phyloP scores from a whole-genome alignment of 2,329 filamentous ascomycete species.

The Sphaerulina musiva region DNA sequence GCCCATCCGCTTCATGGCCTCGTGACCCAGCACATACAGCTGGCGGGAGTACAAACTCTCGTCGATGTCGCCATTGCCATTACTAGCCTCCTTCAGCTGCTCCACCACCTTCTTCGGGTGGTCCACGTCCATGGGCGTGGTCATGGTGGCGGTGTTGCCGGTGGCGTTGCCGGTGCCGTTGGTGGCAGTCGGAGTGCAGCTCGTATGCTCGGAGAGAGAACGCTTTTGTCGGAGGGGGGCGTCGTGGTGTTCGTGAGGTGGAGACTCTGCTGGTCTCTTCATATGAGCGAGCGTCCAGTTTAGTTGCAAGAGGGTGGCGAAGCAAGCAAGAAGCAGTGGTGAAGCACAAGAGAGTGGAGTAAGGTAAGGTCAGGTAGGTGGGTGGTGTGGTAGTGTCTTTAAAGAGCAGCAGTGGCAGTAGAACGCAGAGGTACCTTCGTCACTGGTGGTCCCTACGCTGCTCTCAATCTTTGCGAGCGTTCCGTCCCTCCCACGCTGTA shows the following conservation, averaged over 20 bases:
- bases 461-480: too few species aligned
- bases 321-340: background rate
- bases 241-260: constrained; percentile 13
- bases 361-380: background rate
- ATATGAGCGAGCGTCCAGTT: constrained; percentile 13
- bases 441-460: too few species aligned
- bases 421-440: too few species aligned
- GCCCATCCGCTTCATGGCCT: constrained; percentile 97
- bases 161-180: background rate
- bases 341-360: background rate
- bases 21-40: constrained; percentile 66
- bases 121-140: constrained; percentile 52
- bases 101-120: constrained; percentile 52
- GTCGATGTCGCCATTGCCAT: constrained; percentile 55
- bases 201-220: constrained; percentile 12
- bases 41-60: constrained; percentile 62
- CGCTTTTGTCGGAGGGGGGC: constrained; percentile 13
- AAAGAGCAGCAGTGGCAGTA: too few species aligned
- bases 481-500: too few species aligned
- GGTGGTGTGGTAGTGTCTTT: too few species aligned
- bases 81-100: constrained; percentile 48
- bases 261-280: constrained; percentile 17
- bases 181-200: constrained; percentile 5
- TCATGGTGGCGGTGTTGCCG: constrained; percentile 39
- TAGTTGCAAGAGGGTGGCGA: background rate